These are phyloP conservation scores for Anethum foeniculum DNA, from an alignment of 140 eudicot species.

Conservation along the genomic window DNA sequence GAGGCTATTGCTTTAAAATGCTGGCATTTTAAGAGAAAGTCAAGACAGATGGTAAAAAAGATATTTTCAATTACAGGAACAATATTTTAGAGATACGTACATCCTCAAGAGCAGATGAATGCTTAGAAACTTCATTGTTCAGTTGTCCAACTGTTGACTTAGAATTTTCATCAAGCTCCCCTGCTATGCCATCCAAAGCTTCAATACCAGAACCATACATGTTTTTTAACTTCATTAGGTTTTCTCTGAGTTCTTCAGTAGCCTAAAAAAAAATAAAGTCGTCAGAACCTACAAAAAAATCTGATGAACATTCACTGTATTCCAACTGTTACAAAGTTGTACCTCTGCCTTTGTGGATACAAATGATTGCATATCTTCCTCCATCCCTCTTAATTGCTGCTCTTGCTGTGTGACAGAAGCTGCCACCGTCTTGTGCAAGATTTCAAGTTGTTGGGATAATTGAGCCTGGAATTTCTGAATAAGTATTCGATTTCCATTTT, in stretches of 20 bases:
- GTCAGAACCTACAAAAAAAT: background rate
- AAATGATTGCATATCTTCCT: conserved; percentile 93
- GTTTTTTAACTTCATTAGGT: conserved; percentile 52
- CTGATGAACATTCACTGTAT: background rate
- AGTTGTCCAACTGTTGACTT: conserved; percentile 58
- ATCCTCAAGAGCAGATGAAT: conserved; percentile 79
- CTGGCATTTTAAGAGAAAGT: conserved; percentile 32
- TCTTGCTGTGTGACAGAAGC: conserved; percentile 86
- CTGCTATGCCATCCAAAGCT: conserved; percentile 72
- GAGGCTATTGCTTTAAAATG: conserved; percentile 77
- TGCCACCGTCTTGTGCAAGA: conserved; percentile 77
- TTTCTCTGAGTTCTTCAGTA: conserved; percentile 68
- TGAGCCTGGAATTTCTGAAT: conserved; percentile 72
- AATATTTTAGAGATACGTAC: conserved; percentile 26
- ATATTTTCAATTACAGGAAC: background rate
- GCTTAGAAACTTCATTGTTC: conserved; percentile 80
- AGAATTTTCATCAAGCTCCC: conserved; percentile 71
- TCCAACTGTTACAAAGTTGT: background rate
- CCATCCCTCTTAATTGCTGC: conserved; percentile 76
- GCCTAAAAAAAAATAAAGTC: conserved; percentile 40
- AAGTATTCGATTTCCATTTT: conserved; percentile 77
- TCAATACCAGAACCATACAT: conserved; percentile 81
- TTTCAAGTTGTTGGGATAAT: conserved; percentile 72
- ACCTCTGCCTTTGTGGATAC: conserved; percentile 88
- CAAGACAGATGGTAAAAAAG: conserved; percentile 3